Evolutionary conservation across 257 asterid genomes (phyloP), one percentile per base, ranked within the genome.

Genomic region (Solanum pennellii): DNA sequence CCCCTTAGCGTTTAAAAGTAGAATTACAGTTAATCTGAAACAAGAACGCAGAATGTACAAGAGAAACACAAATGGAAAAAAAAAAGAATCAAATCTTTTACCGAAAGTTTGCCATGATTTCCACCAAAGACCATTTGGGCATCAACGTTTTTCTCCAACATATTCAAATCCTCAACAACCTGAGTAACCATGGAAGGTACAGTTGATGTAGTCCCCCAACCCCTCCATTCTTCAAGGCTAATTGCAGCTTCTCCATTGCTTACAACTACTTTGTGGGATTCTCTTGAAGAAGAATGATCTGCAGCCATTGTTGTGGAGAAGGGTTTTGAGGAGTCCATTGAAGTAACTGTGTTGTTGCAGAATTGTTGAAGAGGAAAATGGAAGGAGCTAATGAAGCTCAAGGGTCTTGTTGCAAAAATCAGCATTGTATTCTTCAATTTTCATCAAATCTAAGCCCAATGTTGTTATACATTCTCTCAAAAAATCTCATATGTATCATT

Each of bases 221-320:
- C 93, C 93, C 93, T 96, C 99, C 99, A 97, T 93, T 97, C 99
- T 90, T 92, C 89, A 5, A 92, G 90, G 91, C 95, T 93, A 35
- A 97, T 72, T 83, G 88, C n/a, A 86, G 41, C 41, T 79, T 79
- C 75, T 74, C 89, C 94, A 83, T 21, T 87, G 25, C 45, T 91
- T 31, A 56, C 56, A 21, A 86, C 56, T n/a, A 86, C 65, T 41
- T 74, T 47, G 25, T 44, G 75, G 23, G 90, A 31, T 84, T 89
- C 92, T 35, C 35, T 73, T 27, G 85, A 76, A 31, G 89, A 29
- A 76, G 85, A 80, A 47, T 9, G 18, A 16, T 29, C 35, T 29
- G 68, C n/a, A 47, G 85, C 45, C 13, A 71, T 33, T 11, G 31
- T 16, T 11, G 31, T 16, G 49, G 93, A 82, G 25, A 89, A 88